phyloP scores from a whole-genome alignment of 805 yeast genomes.

The Wickerhamiella kurtzmanii region DNA sequence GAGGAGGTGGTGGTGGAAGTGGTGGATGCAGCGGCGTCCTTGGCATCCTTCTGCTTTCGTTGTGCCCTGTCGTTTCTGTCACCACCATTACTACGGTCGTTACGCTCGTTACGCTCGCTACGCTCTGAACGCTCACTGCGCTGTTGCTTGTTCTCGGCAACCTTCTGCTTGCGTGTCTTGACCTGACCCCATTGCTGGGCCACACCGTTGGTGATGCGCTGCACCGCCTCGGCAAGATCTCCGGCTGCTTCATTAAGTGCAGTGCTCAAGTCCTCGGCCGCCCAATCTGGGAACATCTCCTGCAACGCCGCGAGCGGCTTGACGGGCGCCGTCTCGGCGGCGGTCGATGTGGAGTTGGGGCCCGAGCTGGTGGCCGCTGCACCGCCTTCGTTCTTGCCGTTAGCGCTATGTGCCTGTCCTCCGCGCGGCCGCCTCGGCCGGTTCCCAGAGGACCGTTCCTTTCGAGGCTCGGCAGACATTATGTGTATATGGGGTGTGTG shows the following conservation, averaged over 20 bases:
- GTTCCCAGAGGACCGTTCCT: constrained; percentile 4
- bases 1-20: constrained; percentile 1
- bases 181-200: constrained; percentile 92
- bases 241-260: constrained; percentile 59
- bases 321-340: constrained; percentile 5
- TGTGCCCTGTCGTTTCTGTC: background rate
- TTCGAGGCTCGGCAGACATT: constrained; percentile 8
- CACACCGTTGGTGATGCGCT: constrained; percentile 79
- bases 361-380: background rate
- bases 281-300: constrained; percentile 94
- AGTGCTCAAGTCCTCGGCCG: constrained; percentile 63
- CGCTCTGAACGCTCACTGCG: constrained; percentile 2
- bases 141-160: background rate
- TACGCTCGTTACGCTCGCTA: background rate
- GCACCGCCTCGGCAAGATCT: constrained; percentile 68
- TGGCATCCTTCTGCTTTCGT: constrained; percentile 2
- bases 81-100: background rate
- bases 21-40: constrained; percentile 11
- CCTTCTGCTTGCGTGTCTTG: constrained; percentile 17
- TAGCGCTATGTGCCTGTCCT: constrained; percentile 5
- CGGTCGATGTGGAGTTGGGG: background rate
- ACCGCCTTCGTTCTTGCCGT: background rate
- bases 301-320: constrained; percentile 33
- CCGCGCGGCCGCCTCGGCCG: constrained; percentile 6
- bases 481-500: no score